phyloP scores from a whole-genome alignment of 306 rosid genomes.

The Vigna trinervia region DNA sequence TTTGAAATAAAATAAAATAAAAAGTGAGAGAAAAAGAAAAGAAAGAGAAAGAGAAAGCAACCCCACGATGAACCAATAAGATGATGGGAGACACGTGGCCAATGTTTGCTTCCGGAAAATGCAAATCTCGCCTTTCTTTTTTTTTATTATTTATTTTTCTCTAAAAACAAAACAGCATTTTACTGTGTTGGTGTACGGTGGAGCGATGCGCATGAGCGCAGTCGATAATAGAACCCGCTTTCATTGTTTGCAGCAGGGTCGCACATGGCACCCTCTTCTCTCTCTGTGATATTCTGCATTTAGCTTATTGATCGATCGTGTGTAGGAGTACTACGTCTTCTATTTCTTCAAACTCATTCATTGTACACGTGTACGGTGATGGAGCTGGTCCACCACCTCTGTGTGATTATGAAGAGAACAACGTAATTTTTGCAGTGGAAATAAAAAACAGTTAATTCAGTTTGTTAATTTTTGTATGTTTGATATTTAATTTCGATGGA shows the following conservation, averaged over 20 bases:
- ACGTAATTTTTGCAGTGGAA: no score
- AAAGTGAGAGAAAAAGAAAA: background rate
- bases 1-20: background rate
- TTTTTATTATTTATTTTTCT: background rate
- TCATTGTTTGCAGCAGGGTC: slow-evolving; percentile 47
- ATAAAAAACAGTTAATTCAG: no score
- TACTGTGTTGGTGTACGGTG: slow-evolving; percentile 41
- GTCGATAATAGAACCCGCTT: slow-evolving; percentile 34
- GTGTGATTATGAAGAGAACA: no score
- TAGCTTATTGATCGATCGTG: slow-evolving; percentile 49
- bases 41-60: background rate
- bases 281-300: slow-evolving; percentile 35
- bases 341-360: slow-evolving; percentile 28
- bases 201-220: slow-evolving; percentile 8
- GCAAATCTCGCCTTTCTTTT: background rate
- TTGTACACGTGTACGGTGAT: slow-evolving; percentile 64
- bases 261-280: slow-evolving; percentile 57
- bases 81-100: slow-evolving; percentile 27
- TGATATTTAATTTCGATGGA: slow-evolving; percentile 15
- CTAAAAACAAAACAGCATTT: slow-evolving; percentile 32
- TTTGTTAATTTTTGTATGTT: no score
- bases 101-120: background rate
- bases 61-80: slow-evolving; percentile 21
- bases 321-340: slow-evolving; percentile 47
- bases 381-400: slow-evolving; percentile 37